phyloP scores from a whole-genome alignment of 495 filamentous ascomycete species.

The Penicillium cataractarum region DNA sequence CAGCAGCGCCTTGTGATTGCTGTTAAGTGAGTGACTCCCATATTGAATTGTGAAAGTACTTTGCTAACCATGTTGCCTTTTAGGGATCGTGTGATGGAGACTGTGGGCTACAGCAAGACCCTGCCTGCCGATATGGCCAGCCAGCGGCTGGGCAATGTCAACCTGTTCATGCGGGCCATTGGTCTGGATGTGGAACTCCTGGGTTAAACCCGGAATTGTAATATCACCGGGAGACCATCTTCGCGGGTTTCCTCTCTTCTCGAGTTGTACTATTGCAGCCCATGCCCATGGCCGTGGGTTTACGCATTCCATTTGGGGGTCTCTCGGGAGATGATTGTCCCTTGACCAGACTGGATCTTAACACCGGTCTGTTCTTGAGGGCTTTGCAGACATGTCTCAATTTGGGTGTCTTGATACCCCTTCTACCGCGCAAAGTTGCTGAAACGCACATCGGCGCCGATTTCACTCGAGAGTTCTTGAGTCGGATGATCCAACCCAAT shows the following conservation, averaged over 20 bases:
- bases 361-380: not conserved
- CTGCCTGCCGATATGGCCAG: constrained; percentile 82
- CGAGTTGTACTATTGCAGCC: not conserved
- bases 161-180: constrained; percentile 97
- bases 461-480: constrained; percentile 1
- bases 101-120: constrained; percentile 81
- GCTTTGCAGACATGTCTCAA: not conserved
- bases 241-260: not conserved
- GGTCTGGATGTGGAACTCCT: constrained; percentile 95
- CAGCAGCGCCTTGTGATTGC: constrained; percentile 92
- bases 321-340: not conserved
- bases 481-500: not conserved
- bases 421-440: not conserved
- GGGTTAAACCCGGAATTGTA: constrained; percentile 53
- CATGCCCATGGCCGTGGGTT: not conserved
- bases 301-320: not conserved
- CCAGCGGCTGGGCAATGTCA: constrained; percentile 85
- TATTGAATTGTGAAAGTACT: not conserved
- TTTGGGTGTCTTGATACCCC: not conserved
- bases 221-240: not conserved
- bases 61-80: constrained; percentile 21
- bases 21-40: constrained; percentile 68
- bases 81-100: constrained; percentile 95
- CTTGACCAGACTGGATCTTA: not conserved
- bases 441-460: constrained; percentile 3